These are phyloP conservation scores for Chrysosporium queenslandicum DNA, from an alignment of 2,329 filamentous ascomycete genomes.

Conservation along the genomic window DNA sequence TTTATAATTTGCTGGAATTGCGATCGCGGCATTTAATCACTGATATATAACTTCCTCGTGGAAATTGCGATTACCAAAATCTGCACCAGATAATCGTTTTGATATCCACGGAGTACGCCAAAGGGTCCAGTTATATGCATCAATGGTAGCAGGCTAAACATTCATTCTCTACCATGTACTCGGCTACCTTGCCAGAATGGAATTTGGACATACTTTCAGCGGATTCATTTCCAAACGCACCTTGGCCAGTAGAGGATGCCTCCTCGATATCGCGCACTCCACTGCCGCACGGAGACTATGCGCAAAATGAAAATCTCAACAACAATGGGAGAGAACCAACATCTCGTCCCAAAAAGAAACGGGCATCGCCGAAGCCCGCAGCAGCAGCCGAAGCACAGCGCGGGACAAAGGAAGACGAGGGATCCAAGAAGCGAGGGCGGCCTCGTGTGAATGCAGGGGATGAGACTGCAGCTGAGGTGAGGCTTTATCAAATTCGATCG, in stretches of 20 bases:
- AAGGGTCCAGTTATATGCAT: no score
- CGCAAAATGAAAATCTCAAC: not conserved
- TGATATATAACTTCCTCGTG: no score
- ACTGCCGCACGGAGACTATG: not conserved
- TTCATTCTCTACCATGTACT: conserved; percentile 1
- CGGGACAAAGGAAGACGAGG: not conserved
- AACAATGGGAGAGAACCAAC: not conserved
- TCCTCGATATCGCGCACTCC: not conserved
- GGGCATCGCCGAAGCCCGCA: not conserved
- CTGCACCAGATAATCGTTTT: no score
- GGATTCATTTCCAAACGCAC: conserved; percentile 3
- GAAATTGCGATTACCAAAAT: no score
- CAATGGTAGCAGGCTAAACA: no score
- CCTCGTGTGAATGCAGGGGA: conserved; percentile 68
- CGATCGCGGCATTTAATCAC: no score
- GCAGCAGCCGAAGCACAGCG: not conserved
- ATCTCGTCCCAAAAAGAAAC: not conserved
- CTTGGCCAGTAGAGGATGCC: not conserved
- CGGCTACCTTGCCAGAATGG: not conserved
- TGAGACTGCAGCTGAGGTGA: conserved; percentile 66
- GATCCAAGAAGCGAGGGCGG: conserved; percentile 53
- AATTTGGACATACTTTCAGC: conserved; percentile 10
- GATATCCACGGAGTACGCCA: no score
- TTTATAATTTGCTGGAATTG: no score
- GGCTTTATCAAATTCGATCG: conserved; percentile 30